Conservation (phyloP, 441 rosid genomes). For the Pelargonium fulgidum region DNA sequence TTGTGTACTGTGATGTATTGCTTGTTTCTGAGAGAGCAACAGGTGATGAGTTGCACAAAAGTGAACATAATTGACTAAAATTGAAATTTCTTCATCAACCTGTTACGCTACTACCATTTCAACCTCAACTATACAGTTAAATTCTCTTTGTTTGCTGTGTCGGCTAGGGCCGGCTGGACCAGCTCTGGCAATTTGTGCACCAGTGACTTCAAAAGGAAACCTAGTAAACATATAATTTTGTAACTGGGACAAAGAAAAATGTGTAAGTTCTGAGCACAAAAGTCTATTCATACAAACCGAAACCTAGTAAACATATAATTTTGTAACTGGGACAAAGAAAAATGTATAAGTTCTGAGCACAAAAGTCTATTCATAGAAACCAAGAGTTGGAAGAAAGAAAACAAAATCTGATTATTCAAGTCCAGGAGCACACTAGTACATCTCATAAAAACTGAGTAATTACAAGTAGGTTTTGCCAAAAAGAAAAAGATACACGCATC, state of each 20-base stretch:
- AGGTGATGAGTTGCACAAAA: no score
- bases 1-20: no score
- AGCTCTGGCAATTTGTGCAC: neutral
- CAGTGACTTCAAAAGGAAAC: neutral
- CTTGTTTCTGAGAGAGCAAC: no score
- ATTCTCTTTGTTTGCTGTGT: no score
- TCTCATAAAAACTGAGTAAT: neutral
- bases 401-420: slow-evolving; percentile 4
- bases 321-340: no score
- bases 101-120: no score
- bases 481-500: neutral
- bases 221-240: no score
- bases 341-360: neutral
- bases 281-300: neutral
- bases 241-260: no score
- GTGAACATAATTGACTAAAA: no score
- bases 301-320: no score
- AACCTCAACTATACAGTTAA: neutral
- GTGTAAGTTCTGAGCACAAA: neutral
- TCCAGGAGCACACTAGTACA: neutral
- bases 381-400: neutral
- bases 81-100: neutral
- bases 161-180: neutral
- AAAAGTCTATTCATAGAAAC: neutral
- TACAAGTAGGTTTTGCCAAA: slow-evolving; percentile 2